Evolutionary conservation across 768 basidiomycete genomes (phyloP), one percentile per base, ranked within the genome.

Genomic region (Lentinula sp.): DNA sequence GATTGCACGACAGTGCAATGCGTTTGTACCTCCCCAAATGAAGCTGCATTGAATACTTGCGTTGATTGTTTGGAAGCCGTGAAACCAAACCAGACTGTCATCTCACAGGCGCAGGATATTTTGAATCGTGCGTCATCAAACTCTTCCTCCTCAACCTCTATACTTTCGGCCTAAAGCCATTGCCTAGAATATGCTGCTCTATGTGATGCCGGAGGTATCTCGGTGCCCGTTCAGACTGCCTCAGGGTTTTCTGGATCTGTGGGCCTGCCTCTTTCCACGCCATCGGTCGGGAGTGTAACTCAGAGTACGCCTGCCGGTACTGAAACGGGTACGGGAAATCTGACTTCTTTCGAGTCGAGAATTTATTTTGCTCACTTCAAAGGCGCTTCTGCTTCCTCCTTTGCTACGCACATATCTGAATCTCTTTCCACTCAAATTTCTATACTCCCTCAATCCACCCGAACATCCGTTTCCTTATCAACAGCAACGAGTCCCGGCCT

Each of bases 1-100:
- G 39, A 41, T 15, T 61, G 60, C 35, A 12, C 28, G 16, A 61
- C 60, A 2, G 23, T 52, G 18, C 28, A 50, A 61, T 61, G 60
- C 23, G 20, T 61, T 28, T 61, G 60, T 42, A 43, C 60, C 15
- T 53, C 60, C n/a, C 16, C 52, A 15, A 37, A 43, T 32, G 52
- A 18, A 16, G 39, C 52, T 18, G 18, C 41, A 12, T 43, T 61
- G 16, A 61, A 32, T 2, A 36, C 41, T 20, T 61, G 60, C 36
- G 52, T 55, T 18, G 51, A 61, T 32, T 61, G 60, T 39, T n/a
- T 55, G n/a, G 60, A 37, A 18, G 51, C 60, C 20, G 60, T 61
- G 1, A 53, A 55, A 12, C 51, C 60, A 12, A 61, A 45, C 18
- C 36, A 54, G 16, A 42, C 60, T 18, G 42, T 61, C 23, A 55